Evolutionary conservation across 2,329 filamentous ascomycete species (phyloP), one percentile per base, ranked within the genome.

Genomic region (Diaporthe vaccinii): DNA sequence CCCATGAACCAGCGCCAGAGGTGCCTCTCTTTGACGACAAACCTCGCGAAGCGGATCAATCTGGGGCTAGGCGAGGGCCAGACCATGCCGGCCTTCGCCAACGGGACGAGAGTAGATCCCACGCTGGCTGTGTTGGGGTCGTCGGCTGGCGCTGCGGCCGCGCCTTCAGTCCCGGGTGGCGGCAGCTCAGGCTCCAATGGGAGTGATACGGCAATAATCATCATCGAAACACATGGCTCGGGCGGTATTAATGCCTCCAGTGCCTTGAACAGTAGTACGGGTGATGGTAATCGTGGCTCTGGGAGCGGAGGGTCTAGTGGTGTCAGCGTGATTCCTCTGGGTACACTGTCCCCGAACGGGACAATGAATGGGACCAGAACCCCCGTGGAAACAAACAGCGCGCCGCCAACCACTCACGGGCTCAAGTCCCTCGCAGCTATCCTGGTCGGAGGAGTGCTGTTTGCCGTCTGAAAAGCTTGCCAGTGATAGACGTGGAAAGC

Each of bases 1-100:
- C 65, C 65, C 2, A 74, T 74, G 73, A 74, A 65, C 20, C 67
- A 74, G 73, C 73, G 73, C 44, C 67, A 74, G 73, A n/a, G 73
- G 14, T 74, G 73, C 36, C 36, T 74, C 2, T 51, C 44, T 4
- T 3, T 62, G 57, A 72, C 39, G 25, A 31, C 44, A 9, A 31
- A 25, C 15, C 46, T 74, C 2, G 9, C 67, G 2, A 74, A 74
- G 49, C 28, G 73, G 22, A 65, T 74, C 25, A 74, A 72, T 15
- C 17, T 68, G 25, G 67, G 67, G 20, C 44, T 72, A 5, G 67
- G 67, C 9, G 67, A 55, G 46, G 51, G 61, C 39, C 67, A 74
- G 46, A 55, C 73, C 25, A 15, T 65, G 57, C 67, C 73, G 9
- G 41, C 39, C 5, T 74, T 74, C 20, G 73, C 73, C 7, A 74